A percentile compares a stretch with the other conserved stretches of the same genome.
phyloP scores from a whole-genome alignment of 2,329 filamentous ascomycete genomes.

The Curvularia hawaiiensis region DNA sequence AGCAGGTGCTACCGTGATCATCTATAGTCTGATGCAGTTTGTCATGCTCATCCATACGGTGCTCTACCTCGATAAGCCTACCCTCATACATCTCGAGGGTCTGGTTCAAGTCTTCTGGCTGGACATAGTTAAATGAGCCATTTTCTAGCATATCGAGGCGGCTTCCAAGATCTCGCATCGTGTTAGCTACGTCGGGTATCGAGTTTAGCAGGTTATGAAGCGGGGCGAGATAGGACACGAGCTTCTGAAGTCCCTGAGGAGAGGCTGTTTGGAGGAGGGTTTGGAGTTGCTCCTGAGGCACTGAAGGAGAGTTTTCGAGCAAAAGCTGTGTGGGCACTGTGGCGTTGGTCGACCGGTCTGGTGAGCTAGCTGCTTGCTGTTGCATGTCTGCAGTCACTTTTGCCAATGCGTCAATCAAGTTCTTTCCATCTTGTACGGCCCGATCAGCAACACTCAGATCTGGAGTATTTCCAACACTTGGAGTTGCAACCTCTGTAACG shows the following conservation, averaged over 20 bases:
- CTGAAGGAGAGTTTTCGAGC: conserved; percentile 30
- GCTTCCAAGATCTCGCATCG: conserved; percentile 65
- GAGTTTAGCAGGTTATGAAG: conserved; percentile 46
- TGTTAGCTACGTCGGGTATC: conserved; percentile 50
- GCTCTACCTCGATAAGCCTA: conserved; percentile 72
- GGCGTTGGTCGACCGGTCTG: conserved; percentile 22
- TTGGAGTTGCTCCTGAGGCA: conserved; percentile 40
- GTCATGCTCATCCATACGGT: conserved; percentile 52
- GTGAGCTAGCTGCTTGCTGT: conserved; percentile 23
- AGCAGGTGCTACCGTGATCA: conserved; percentile 35
- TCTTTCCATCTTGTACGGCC: conserved; percentile 44
- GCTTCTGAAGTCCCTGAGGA: conserved; percentile 41
- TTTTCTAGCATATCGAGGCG: conserved; percentile 73
- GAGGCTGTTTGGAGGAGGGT: conserved; percentile 38
- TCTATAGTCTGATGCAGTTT: conserved; percentile 41
- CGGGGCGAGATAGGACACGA: conserved; percentile 43
- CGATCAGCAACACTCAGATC: conserved; percentile 43
- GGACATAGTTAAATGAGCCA: conserved; percentile 67
- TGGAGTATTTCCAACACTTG: conserved; percentile 52
- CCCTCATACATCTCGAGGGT: conserved; percentile 70
- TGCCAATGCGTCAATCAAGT: conserved; percentile 38
- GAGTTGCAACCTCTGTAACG: conserved; percentile 55
- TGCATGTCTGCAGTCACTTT: conserved; percentile 32
- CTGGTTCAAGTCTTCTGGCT: conserved; percentile 72
- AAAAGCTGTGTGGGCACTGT: conserved; percentile 31